phyloP scores from a whole-genome alignment of 257 asterid species.

The Solanum sparsipilum region DNA sequence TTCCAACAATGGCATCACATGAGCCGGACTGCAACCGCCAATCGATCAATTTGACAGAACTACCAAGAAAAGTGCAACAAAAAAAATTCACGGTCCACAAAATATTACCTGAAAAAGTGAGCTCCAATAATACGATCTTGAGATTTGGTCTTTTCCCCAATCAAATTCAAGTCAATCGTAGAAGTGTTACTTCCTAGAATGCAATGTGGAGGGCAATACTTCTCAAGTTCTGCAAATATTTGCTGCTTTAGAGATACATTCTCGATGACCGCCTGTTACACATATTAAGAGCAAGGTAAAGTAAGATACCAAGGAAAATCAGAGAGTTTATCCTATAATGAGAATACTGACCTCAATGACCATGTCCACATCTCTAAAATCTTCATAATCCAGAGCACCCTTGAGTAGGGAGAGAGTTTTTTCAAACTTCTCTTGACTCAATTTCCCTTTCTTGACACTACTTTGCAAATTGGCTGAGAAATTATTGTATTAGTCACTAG shows the following conservation, averaged over 20 bases:
- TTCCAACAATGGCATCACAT: slow-evolving; percentile 96
- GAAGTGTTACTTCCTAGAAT: slow-evolving; percentile 92
- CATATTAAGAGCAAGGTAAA: background rate
- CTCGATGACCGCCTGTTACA: slow-evolving; percentile 86
- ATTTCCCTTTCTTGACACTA: slow-evolving; percentile 82
- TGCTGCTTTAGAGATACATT: slow-evolving; percentile 85
- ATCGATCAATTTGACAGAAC: background rate
- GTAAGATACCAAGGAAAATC: background rate
- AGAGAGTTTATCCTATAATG: background rate
- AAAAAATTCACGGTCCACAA: background rate
- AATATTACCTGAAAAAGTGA: slow-evolving; percentile 84
- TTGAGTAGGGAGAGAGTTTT: slow-evolving; percentile 67
- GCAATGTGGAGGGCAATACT: slow-evolving; percentile 87
- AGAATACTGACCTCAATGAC: slow-evolving; percentile 71
- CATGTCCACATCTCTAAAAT: slow-evolving; percentile 93
- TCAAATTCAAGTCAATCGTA: slow-evolving; percentile 79
- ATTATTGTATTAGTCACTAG: background rate
- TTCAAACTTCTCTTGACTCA: slow-evolving; percentile 72
- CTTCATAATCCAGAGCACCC: slow-evolving; percentile 76
- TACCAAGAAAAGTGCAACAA: background rate
- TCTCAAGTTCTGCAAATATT: slow-evolving; percentile 84
- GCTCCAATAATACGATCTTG: slow-evolving; percentile 96
- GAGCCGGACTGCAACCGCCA: slow-evolving; percentile 77
- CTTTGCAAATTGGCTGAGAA: slow-evolving; percentile 76
- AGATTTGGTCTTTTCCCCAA: slow-evolving; percentile 82